A percentile compares a stretch with the other conserved stretches of the same genome.
phyloP scores from a whole-genome alignment of 768 basidiomycete genomes.

The Leccinum subgranulosum region DNA sequence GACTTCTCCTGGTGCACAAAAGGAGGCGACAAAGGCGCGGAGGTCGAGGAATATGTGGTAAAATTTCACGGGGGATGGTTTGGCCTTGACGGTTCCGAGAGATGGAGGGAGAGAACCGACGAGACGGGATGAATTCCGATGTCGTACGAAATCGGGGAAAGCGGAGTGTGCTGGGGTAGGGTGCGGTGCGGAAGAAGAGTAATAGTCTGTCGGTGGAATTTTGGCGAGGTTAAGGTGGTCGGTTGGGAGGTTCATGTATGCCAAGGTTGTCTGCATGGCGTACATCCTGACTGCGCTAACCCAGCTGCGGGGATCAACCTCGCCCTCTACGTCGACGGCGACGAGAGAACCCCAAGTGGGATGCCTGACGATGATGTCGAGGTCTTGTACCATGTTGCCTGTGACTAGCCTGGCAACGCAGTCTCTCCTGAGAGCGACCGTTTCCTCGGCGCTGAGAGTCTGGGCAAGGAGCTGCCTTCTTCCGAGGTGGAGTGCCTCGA shows the following conservation, averaged over 20 bases:
- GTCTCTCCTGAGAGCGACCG: constrained; percentile 72
- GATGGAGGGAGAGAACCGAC: constrained; percentile 34
- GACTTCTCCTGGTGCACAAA: constrained; percentile 87
- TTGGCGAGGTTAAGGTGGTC: constrained; percentile 36
- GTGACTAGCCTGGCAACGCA: constrained; percentile 85
- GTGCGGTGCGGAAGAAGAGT: constrained; percentile 39
- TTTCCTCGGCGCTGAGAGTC: constrained; percentile 85
- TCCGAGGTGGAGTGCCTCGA: constrained; percentile 89
- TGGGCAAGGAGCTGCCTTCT: constrained; percentile 86
- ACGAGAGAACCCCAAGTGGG: constrained; percentile 88
- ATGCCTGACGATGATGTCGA: constrained; percentile 96
- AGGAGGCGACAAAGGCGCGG: constrained; percentile 87
- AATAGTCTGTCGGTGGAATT: constrained; percentile 42
- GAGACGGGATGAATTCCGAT: constrained; percentile 32
- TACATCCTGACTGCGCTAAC: constrained; percentile 90
- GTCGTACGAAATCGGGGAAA: constrained; percentile 52
- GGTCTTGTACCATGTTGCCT: constrained; percentile 87
- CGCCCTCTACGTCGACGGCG: constrained; percentile 85
- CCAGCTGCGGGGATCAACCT: constrained; percentile 79
- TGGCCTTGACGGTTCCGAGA: constrained; percentile 12
- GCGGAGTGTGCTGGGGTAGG: constrained; percentile 68
- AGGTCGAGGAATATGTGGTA: constrained; percentile 90
- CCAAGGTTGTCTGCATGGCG: constrained; percentile 80
- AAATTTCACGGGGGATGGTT: constrained; percentile 60
- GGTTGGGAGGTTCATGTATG: constrained; percentile 61